A percentile compares a stretch with the other conserved stretches of the same genome.
Evolutionary conservation across 768 basidiomycete genomes (phyloP).

Genomic region (Suillus subaureus): DNA sequence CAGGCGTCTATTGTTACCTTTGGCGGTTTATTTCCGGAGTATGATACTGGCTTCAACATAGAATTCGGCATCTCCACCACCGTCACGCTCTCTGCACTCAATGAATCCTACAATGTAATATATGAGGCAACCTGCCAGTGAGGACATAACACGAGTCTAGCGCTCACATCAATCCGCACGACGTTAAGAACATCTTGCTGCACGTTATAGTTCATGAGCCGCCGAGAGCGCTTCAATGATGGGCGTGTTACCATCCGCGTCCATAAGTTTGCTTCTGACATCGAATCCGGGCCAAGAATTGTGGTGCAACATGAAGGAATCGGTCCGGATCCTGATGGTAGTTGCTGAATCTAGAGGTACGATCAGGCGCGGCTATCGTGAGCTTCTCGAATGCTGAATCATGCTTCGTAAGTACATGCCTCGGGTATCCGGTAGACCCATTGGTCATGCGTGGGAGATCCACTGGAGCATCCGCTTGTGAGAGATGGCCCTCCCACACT

Average conservation of each 20-base stretch:
- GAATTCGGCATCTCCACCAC: not conserved
- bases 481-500: not conserved
- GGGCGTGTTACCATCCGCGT: conserved; percentile 5
- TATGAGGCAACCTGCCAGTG: not conserved
- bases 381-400: conserved; percentile 3
- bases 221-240: not conserved
- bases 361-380: not conserved
- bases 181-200: conserved; percentile 2
- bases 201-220: not conserved
- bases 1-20: not conserved
- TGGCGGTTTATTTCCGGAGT: not conserved
- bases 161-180: not conserved
- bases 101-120: not conserved
- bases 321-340: not conserved
- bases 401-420: not conserved
- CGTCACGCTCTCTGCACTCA: conserved; percentile 6
- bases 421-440: not conserved
- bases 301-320: not conserved
- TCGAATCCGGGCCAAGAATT: not conserved
- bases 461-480: not conserved
- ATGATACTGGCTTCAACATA: not conserved
- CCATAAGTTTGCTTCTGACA: conserved; percentile 6
- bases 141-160: not conserved
- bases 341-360: not conserved
- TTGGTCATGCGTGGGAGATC: not conserved